Percentiles rank a stretch among this genome's conserved stretches.
Conservation (phyloP, 1,139 yeast genomes). For the Suhomyces atakaporum region DNA sequence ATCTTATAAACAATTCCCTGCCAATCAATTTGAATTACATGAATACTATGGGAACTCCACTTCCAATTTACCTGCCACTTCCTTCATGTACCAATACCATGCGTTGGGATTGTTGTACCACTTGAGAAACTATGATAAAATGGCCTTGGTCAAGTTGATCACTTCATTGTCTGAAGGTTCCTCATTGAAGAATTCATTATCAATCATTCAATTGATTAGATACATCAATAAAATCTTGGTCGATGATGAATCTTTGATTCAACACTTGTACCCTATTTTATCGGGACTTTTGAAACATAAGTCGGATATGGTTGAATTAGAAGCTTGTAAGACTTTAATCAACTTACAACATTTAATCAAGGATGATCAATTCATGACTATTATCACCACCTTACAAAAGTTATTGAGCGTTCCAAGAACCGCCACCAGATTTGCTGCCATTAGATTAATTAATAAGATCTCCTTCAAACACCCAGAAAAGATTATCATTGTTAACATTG, state of each 20-base stretch:
- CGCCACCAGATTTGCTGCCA: constrained; percentile 89
- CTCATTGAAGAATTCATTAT: constrained; percentile 69
- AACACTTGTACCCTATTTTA: constrained; percentile 64
- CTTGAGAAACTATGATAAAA: constrained; percentile 86
- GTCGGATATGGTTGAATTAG: constrained; percentile 88
- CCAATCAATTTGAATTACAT: constrained; percentile 54
- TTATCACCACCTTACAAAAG: constrained; percentile 72
- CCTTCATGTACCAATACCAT: constrained; percentile 91
- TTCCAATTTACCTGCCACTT: constrained; percentile 59
- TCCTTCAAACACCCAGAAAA: constrained; percentile 82
- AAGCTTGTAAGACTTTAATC: constrained; percentile 85
- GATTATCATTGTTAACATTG: constrained; percentile 68
- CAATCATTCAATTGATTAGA: constrained; percentile 83
- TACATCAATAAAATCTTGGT: constrained; percentile 69
- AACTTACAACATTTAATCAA: constrained; percentile 58
- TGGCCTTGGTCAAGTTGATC: constrained; percentile 90
- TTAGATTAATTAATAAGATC: constrained; percentile 81
- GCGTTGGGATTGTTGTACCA: constrained; percentile 90
- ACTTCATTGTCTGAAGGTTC: constrained; percentile 70
- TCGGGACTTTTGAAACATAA: constrained; percentile 75
- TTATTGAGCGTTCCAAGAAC: constrained; percentile 87
- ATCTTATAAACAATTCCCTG: constrained; percentile 68
- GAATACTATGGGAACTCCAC: constrained; percentile 55
- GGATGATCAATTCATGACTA: constrained; percentile 62
- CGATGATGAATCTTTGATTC: constrained; percentile 57